Base-by-base conservation (phyloP, 257 asterid genomes). In the Lycium ferocissimum region DNA sequence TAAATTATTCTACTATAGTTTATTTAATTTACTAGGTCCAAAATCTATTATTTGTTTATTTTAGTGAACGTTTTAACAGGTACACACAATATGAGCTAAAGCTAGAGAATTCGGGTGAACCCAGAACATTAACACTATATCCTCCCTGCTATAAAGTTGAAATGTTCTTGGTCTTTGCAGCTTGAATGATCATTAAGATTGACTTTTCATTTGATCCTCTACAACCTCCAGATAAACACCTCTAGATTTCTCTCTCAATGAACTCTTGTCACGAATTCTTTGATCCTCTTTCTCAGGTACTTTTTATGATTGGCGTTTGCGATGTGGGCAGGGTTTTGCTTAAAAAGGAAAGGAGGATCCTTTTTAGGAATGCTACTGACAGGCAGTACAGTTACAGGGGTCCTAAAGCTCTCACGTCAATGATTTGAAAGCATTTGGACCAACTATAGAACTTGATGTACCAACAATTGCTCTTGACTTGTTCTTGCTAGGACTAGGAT, bases 271-370 rank as follows among this genome's bases (percentile, higher is more conserved):
- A 81, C 86, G 69, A 15, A 81, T n/a, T 71, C 70, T 88, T 81
- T 93, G 79, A 81, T 92, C 95, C 84, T 82, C 90, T 85, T 71
- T 51, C 92, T 82, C 3, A 93, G 92, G 87, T 59, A 94, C 43
- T 92, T 92, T 80, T 89, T 86, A 53, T 92, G 89, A 40, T 87
- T 91, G 9, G 92, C 93, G 22, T 84, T 2, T 89, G 91, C 90
- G 79, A 94, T 91, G 37, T 96, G 97, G 47, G 97, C 97, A 6
- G 98, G 99, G 87, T 92, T 95, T 57, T 84, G 84, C 83, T 95
- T 94, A 13, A 92, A 87, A 13, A 51, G 33, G 59, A 89, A 65
- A 6, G 45, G 22, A 6, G 45, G 22, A 61, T 66, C 85, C 3
- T 84, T 85, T 13, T 63, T 45, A 4, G 76, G 45, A 43, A 47